Evolutionary conservation across 768 basidiomycete species (phyloP).

Genomic region (Leccinum truebloodii): DNA sequence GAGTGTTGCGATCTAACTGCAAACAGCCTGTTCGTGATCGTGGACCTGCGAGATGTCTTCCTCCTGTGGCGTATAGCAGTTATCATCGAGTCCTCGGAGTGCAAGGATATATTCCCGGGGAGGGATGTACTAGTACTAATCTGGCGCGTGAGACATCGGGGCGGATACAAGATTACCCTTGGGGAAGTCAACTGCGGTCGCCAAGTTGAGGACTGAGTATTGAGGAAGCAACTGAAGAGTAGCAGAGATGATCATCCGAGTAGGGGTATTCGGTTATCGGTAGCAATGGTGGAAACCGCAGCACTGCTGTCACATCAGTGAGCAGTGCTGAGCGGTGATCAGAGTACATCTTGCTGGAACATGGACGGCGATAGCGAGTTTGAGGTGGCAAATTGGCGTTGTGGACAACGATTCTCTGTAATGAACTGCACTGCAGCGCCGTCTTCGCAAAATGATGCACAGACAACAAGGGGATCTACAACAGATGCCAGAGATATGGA

Average conservation of each 20-base stretch:
- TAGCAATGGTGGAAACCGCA: slow-evolving; percentile 2
- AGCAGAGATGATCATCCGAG: slow-evolving; percentile 10
- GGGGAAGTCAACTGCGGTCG: slow-evolving; percentile 17
- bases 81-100: slow-evolving; percentile 30
- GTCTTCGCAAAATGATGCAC: slow-evolving; percentile 30
- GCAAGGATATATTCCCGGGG: slow-evolving; percentile 20
- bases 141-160: slow-evolving; percentile 22
- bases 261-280: slow-evolving; percentile 1
- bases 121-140: slow-evolving; percentile 16
- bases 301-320: neutral
- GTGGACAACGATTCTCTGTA: slow-evolving; percentile 15
- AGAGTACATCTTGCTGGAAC: slow-evolving; percentile 1
- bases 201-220: slow-evolving; percentile 11
- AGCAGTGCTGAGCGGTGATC: neutral
- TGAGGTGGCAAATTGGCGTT: slow-evolving; percentile 13
- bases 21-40: slow-evolving; percentile 11
- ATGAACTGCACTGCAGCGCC: slow-evolving; percentile 6
- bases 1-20: slow-evolving; percentile 10
- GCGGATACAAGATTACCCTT: slow-evolving; percentile 20
- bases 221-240: neutral
- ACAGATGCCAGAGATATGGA: slow-evolving; percentile 20
- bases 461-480: slow-evolving; percentile 19
- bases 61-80: slow-evolving; percentile 9
- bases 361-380: neutral
- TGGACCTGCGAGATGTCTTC: slow-evolving; percentile 7